These are phyloP conservation scores for Pseudogymnoascus sp. DNA, from an alignment of 2,329 filamentous ascomycete genomes.

Conservation along the genomic window DNA sequence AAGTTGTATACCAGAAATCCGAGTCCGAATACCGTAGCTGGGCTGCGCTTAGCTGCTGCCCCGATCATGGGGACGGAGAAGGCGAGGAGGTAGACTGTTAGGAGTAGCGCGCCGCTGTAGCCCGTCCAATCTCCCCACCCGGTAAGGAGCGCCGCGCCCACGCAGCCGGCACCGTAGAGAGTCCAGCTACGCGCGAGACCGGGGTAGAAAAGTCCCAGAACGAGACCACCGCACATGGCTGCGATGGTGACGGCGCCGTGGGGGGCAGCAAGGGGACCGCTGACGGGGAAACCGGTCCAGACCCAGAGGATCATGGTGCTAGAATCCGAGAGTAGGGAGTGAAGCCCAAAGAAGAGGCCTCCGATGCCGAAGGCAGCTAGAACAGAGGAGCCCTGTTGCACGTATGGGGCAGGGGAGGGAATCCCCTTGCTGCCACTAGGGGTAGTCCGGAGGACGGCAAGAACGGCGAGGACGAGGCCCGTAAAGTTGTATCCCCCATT, in stretches of 20 bases:
- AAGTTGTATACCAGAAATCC: constrained; percentile 91
- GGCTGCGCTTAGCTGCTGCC: constrained; percentile 67
- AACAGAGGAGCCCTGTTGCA: constrained; percentile 57
- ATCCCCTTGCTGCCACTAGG: constrained; percentile 44
- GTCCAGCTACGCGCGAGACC: constrained; percentile 68
- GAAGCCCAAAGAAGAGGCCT: constrained; percentile 79
- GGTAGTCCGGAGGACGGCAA: constrained; percentile 70
- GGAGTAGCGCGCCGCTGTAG: constrained; percentile 70
- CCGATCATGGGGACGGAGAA: constrained; percentile 66
- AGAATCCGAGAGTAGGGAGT: constrained; percentile 89
- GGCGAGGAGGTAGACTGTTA: constrained; percentile 76
- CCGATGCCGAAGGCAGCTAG: constrained; percentile 71
- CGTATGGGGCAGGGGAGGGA: constrained; percentile 37
- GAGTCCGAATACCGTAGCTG: constrained; percentile 73
- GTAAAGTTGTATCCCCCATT: constrained; percentile 92
- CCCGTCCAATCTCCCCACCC: constrained; percentile 75
- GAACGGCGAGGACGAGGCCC: constrained; percentile 65
- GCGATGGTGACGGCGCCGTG: constrained; percentile 81
- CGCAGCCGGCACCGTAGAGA: constrained; percentile 65
- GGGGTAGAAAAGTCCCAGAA: constrained; percentile 67
- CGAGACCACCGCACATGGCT: constrained; percentile 75
- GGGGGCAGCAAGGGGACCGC: constrained; percentile 79
- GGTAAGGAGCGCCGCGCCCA: constrained; percentile 73
- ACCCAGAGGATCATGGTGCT: constrained; percentile 99
- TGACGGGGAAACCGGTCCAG: constrained; percentile 91